These are phyloP conservation scores for Septoria petroselini DNA, from an alignment of 2,329 filamentous ascomycete genomes.

Conservation along the genomic window DNA sequence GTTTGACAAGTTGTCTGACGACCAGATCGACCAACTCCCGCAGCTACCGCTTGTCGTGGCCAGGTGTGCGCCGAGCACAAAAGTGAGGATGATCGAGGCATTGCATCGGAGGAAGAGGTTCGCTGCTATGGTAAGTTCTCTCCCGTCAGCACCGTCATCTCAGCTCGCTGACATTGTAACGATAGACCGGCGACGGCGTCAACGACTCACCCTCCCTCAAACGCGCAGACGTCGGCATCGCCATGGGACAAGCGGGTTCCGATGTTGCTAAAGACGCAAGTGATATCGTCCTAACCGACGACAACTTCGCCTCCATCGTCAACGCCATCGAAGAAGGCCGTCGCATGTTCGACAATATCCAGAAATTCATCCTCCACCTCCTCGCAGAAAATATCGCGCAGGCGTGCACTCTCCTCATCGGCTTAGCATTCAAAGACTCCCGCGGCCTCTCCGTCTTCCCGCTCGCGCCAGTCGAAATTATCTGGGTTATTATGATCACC, in stretches of 20 bases:
- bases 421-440: constrained; percentile 73
- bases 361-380: constrained; percentile 87
- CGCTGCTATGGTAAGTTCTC: constrained; percentile 62
- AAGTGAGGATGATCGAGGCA: constrained; percentile 87
- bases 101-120: constrained; percentile 73
- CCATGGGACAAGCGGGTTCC: constrained; percentile 81
- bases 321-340: constrained; percentile 80
- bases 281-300: constrained; percentile 79
- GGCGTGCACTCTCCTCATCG: constrained; percentile 76
- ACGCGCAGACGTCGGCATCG: constrained; percentile 78
- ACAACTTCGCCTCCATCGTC: constrained; percentile 84
- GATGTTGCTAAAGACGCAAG: constrained; percentile 82
- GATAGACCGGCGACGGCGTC: constrained; percentile 71
- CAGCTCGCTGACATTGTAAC: constrained; percentile 55
- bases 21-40: constrained; percentile 69
- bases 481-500: constrained; percentile 83
- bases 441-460: constrained; percentile 75
- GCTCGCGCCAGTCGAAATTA: constrained; percentile 76
- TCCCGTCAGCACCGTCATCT: neutral
- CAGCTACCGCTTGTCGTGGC: constrained; percentile 77
- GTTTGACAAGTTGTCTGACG: constrained; percentile 64
- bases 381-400: constrained; percentile 92
- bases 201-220: constrained; percentile 82
- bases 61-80: constrained; percentile 78
- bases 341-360: constrained; percentile 87